These are phyloP conservation scores for Apiosordaria backusii DNA, from an alignment of 495 filamentous ascomycete genomes.

Conservation along the genomic window DNA sequence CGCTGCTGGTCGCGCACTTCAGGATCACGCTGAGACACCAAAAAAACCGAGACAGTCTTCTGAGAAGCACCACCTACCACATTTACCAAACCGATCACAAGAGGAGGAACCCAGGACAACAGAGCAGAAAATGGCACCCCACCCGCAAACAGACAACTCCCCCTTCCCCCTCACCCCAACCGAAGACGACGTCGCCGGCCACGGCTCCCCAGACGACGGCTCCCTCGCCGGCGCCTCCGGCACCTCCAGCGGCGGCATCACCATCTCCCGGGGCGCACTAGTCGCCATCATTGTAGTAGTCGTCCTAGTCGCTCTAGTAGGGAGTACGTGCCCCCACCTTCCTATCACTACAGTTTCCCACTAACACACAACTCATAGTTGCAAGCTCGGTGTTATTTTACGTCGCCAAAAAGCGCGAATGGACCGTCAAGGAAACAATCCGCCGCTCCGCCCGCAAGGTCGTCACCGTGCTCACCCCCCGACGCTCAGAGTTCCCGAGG, in stretches of 20 bases:
- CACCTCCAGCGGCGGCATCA: slow-evolving; percentile 44
- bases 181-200: neutral
- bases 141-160: neutral
- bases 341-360: neutral
- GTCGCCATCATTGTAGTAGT: slow-evolving; percentile 62
- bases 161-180: neutral
- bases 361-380: slow-evolving; percentile 31
- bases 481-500: slow-evolving; percentile 52
- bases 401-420: slow-evolving; percentile 55
- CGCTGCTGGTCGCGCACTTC: slow-evolving; percentile 17
- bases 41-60: neutral
- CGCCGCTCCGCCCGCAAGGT: slow-evolving; percentile 52
- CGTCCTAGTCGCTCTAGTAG: slow-evolving; percentile 52
- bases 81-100: too few relatives aligned
- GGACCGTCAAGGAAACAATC: slow-evolving; percentile 52
- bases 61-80: too few relatives aligned
- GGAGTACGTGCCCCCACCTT: slow-evolving; percentile 42
- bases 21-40: too few relatives aligned
- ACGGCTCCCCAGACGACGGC: slow-evolving; percentile 12
- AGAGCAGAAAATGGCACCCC: neutral
- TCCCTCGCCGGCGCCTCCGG: slow-evolving; percentile 54
- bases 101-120: too few relatives aligned
- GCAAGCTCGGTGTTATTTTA: slow-evolving; percentile 49
- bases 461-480: slow-evolving; percentile 50
- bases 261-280: slow-evolving; percentile 55